Base-by-base conservation (phyloP, 208 protist species). In the Trypanosomatidae sp. region DNA sequence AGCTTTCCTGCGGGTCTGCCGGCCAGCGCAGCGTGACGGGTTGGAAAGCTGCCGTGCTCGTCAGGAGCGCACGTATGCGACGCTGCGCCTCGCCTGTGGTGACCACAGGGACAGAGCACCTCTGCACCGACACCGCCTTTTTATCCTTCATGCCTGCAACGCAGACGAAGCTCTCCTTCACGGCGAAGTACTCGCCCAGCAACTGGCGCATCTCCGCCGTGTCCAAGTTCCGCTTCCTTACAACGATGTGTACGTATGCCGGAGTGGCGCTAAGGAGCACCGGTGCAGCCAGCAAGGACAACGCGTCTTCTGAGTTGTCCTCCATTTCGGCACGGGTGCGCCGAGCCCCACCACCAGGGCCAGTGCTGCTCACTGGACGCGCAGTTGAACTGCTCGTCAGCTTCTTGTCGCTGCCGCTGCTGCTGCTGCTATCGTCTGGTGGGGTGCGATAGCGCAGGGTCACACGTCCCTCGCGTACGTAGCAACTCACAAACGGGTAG, bases 131-230 rank as follows among this genome's bases (percentile, higher is more conserved):
- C 68, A 98, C 69, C 22, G 82, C 96, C 55, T 83, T 80, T 74
- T 96, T 95, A 74, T 99, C 97, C 73, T 99, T 99, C 73, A 98
- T 91, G 58, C 97, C 97, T 0, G 97, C 96, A 3, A 88, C 86
- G 50, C 84, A 86, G 12, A 98, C 86, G n/a, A 65, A 10, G 1
- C 79, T 76, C 8, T 76, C 74, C 28, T 66, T 59, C 12, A 95
- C 73, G 8, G 64, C 22, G 46, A 93, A 88, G 69, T 83, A 66
- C 49, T 84, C 71, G 17, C 84, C 83, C 2, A 98, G 47, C 3
- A 91, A 66, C 17, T 76, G 68, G 28, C 92, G 70, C 79, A 94
- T 83, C 62, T 93, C 85, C 19, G 82, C 66, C 15, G 93, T 94
- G 75, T 98, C 95, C 25, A 93, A 62, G 59, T 93, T 93, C 28